Base-by-base conservation (phyloP, 495 filamentous ascomycete genomes). In the Xylaria longipes region DNA sequence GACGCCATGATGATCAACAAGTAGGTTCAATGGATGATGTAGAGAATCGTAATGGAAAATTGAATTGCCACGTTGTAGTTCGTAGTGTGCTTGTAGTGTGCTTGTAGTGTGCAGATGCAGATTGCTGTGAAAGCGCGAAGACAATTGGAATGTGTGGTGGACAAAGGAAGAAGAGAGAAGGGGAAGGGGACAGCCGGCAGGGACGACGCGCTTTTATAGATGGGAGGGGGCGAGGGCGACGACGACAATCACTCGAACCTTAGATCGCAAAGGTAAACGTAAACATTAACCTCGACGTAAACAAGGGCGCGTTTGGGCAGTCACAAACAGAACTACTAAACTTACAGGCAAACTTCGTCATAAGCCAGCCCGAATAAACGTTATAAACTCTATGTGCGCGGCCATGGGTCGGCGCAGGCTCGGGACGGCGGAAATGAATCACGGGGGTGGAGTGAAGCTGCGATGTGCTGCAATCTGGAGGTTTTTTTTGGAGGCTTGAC, bases 1-100 rank as follows among this genome's bases (percentile, higher is more conserved):
- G 41, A 43, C n/a, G 57, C 20, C 68, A 62, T 62, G 33, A 76
- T 75, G 61, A 71, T 76, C 62, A 75, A 61, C 12, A 35, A 46
- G 54, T 25, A 50, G 56, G 57, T n/a, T 39, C 58, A n/a, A 70
- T 41, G 46, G 27, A 29, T 37, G 29, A 12, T 15, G 14, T 66
- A 65, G 35, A 65, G 39, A 35, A 41, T 41, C 15, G 41, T 31
- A 48, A 35, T 65, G 27, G n/a, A 31, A 22, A 14, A 25, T 29
- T 11, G 62, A 48, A 65, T 31, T 5, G 43, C 0, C 2, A 33
- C 8, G 15, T 65, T 33, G 63, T 6, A 48, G 43, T 14, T 8
- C 12, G 63, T 15, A 35, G 31, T 27, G 37, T 37, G 29, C 33
- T 22, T 25, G 35, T 1, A 20, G 20, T 9, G 33, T 41, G 35